Evolutionary conservation across 2,329 filamentous ascomycete species (phyloP), one percentile per base, ranked within the genome.

Genomic region (Neodidymelliopsis sp.): DNA sequence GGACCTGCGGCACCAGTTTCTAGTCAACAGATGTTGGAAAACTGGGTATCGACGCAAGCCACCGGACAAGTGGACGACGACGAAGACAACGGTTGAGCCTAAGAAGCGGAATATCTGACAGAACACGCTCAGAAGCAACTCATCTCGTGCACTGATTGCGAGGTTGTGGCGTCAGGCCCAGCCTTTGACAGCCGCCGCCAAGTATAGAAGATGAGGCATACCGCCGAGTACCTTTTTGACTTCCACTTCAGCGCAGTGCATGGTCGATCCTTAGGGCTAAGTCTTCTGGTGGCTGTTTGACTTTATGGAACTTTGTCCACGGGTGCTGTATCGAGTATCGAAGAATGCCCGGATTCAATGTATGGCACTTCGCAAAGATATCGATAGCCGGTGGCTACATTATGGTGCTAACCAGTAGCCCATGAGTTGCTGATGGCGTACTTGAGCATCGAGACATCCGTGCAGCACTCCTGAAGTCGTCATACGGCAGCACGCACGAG

Each of bases 31-130:
- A 74, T 75, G 72, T 53, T 75, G 33, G 73, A 75, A 56, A 72
- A 65, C 38, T 75, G 73, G 73, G 72, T 75, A n/a, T 73, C 69
- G 3, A 75, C 73, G 7, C 73, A 75, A 55, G 73, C 71, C n/a
- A 68, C 65, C 4, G 69, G 71, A 19, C 62, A 65, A 27, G 53
- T 62, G n/a, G 66, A 65, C 34, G 60, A 69, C 12, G 69, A 72
- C 12, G 70, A 73, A 49, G 70, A 73, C 31, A 60, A 65, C 43
- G 61, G 55, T 28, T 71, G 60, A 69, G 40, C 2, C 11, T 13
- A 22, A 7, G 11, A 3, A 3, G 2, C 12, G 18, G 23, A 4
- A 6, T 25, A 16, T n/a, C 2, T 19, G 19, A 12, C 5, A 16
- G 9, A 15, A 22, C 29, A 18, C 24, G 10, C 13, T 11, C n/a